Base-by-base conservation (phyloP, 2,329 filamentous ascomycete genomes). In the Ambrosiella xylebori region DNA sequence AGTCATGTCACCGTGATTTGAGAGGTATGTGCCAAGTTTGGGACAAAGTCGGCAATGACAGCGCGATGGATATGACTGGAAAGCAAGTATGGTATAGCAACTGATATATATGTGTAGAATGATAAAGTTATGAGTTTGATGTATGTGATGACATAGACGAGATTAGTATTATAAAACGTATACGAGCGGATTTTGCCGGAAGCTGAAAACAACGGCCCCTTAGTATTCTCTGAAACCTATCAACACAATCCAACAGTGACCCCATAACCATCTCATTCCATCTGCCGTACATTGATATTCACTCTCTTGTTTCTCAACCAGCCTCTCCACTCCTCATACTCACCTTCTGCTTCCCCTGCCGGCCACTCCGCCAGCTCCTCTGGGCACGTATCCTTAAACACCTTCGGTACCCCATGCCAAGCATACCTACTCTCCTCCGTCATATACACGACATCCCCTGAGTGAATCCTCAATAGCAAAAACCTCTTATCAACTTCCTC, bases 341-440 rank as follows among this genome's bases (percentile, higher is more conserved):
- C 52, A 8, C 9, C 27, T 12, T 51, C 47, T n/a, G 12, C 55
- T 3, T 50, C 36, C n/a, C 72, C 68, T 11, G 75, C 74, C 0
- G 90, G 90, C 90, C 90, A 97, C 47, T 84, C 73, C 59, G 74
- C 71, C 54, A 97, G 69, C 69, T 83, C 86, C 0, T 72, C 72
- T 0, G 91, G 91, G 69, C 90, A 97, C 0, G 88, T 95, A 0
- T 73, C 79, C 52, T 81, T 77, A 40, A 96, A 66, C 11, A 97
- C 84, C 68, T 90, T 93, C 5, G 93, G 90, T 11, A 97, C 89
- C 11, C 87, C 90, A 71, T 97, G 93, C 91, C 91, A 97, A 1
- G 91, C 90, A 70, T 88, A 95, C 49, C 93, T 77, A 3, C 87
- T 85, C 59, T 81, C 75, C 17, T 85, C 79, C 54, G 80, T 83